phyloP scores from a whole-genome alignment of 1,284 basidiomycete genomes.

The Boletus coffeatus region DNA sequence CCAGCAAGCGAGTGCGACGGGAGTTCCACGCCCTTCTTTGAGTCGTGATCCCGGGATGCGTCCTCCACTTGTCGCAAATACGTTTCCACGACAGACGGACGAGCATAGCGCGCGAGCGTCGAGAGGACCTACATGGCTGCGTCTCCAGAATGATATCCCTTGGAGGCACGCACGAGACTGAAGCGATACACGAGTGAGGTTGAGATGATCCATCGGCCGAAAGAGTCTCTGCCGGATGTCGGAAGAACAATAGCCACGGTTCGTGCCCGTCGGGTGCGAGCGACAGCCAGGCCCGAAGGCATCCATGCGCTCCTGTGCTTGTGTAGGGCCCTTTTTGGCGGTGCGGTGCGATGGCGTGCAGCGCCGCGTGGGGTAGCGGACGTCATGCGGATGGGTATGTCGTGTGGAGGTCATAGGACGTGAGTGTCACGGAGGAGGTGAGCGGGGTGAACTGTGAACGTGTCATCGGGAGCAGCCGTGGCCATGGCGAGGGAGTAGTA shows the following conservation, averaged over 20 bases:
- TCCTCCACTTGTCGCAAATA: constrained; percentile 21
- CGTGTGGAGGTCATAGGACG: constrained; percentile 14
- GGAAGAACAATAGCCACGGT: constrained; percentile 19
- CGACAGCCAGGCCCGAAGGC: constrained; percentile 25
- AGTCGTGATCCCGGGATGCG: constrained; percentile 7
- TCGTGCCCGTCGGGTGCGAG: constrained; percentile 10
- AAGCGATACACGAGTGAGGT: constrained; percentile 25
- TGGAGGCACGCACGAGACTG: constrained; percentile 25
- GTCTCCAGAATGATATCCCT: constrained; percentile 21
- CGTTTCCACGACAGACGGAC: constrained; percentile 6
- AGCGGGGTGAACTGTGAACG: no score
- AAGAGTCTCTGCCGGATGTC: constrained; percentile 24
- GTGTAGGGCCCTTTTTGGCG: constrained; percentile 3
- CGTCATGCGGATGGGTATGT: constrained; percentile 20
- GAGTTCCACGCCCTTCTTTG: neutral
- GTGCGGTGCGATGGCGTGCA: constrained; percentile 16
- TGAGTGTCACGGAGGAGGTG: neutral
- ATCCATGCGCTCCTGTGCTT: constrained; percentile 11
- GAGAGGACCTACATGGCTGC: constrained; percentile 20
- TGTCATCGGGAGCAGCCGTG: no score
- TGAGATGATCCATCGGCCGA: constrained; percentile 24
- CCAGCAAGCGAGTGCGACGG: constrained; percentile 10
- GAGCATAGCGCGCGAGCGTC: constrained; percentile 25
- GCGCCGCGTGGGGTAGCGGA: constrained; percentile 24
- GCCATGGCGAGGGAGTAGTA: no score